Evolutionary conservation across 305 asterid genomes (phyloP).

Genomic region (Ilex paraguariensis): DNA sequence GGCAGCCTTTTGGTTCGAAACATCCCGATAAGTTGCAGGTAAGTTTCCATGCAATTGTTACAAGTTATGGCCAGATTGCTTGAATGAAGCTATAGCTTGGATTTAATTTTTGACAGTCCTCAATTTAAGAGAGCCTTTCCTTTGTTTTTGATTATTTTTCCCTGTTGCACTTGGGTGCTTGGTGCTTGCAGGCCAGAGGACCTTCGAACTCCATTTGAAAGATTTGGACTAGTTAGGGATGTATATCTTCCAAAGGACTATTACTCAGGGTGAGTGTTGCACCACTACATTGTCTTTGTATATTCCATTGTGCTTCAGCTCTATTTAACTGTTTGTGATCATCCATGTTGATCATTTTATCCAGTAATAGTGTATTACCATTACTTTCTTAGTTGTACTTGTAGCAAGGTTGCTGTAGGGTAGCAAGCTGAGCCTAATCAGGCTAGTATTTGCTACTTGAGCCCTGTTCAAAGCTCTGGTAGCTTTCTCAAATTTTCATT

Average conservation of each 20-base stretch:
- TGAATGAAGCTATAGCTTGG: not conserved
- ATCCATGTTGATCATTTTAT: not conserved
- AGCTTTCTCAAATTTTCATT: too few species aligned
- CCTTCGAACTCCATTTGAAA: constrained; percentile 32
- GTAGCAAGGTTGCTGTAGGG: not conserved
- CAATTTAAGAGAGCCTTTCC: not conserved
- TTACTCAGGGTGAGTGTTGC: constrained; percentile 26
- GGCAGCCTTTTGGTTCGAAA: constrained; percentile 38
- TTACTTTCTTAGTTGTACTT: not conserved
- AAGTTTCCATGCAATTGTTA: not conserved
- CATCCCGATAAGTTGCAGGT: constrained; percentile 36
- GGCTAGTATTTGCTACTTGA: too few species aligned
- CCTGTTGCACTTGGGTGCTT: not conserved
- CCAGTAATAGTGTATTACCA: not conserved
- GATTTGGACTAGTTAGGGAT: constrained; percentile 33
- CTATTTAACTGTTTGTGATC: not conserved
- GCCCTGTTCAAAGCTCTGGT: too few species aligned
- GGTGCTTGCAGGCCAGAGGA: constrained; percentile 27
- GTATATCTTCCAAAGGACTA: constrained; percentile 35
- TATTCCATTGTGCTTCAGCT: not conserved
- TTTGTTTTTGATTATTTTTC: not conserved
- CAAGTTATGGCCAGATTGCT: not conserved
- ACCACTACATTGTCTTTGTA: not conserved
- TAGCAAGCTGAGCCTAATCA: too few species aligned
- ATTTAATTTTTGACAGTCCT: not conserved